These are phyloP conservation scores for Debaryomyces fabryi DNA, from an alignment of 1,139 yeast species.

Conservation along the genomic window DNA sequence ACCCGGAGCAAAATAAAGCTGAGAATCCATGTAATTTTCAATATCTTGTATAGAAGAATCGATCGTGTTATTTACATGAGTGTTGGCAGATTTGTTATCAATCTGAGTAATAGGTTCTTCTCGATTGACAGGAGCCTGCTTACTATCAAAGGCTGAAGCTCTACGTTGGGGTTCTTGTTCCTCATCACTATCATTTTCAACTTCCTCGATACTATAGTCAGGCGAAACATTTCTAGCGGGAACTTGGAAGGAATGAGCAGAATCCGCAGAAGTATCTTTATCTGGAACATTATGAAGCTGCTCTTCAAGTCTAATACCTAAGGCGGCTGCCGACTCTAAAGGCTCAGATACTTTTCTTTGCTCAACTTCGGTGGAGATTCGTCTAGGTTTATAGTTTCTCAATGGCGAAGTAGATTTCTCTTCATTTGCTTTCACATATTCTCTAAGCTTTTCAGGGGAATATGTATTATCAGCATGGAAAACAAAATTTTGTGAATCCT, in stretches of 20 bases:
- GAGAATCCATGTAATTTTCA: slow-evolving; percentile 44
- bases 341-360: slow-evolving; percentile 27
- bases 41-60: slow-evolving; percentile 47
- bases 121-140: not conserved
- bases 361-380: not conserved
- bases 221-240: slow-evolving; percentile 16
- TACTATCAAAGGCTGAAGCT: not conserved
- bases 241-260: slow-evolving; percentile 5
- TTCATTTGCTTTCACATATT: slow-evolving; percentile 22
- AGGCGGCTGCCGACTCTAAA: slow-evolving; percentile 31
- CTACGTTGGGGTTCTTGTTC: slow-evolving; percentile 5
- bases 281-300: slow-evolving; percentile 19
- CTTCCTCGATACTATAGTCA: slow-evolving; percentile 47
- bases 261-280: slow-evolving; percentile 11
- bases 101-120: slow-evolving; percentile 3
- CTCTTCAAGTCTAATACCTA: slow-evolving; percentile 28
- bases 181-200: slow-evolving; percentile 32
- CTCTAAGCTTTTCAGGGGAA: slow-evolving; percentile 24
- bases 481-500: slow-evolving; percentile 38
- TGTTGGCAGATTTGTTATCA: slow-evolving; percentile 24
- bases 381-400: slow-evolving; percentile 22
- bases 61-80: slow-evolving; percentile 18
- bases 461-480: slow-evolving; percentile 21
- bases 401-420: slow-evolving; percentile 25
- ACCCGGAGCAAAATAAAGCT: slow-evolving; percentile 24